Conservation (phyloP, 805 yeast species). For the Nakazawaea ishiwadae region DNA sequence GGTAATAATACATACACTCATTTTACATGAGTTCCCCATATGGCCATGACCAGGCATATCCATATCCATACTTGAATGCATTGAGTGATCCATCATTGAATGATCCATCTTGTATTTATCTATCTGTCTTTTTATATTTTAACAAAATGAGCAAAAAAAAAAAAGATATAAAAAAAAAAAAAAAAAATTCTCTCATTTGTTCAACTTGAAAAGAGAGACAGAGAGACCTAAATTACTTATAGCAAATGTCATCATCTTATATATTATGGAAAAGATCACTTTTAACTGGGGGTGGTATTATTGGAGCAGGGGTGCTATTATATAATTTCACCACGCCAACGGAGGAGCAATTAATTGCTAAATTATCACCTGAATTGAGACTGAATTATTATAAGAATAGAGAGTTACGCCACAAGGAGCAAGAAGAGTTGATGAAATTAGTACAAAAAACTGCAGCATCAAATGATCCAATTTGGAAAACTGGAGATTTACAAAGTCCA, state of each 20-base stretch:
- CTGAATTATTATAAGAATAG: slow-evolving; percentile 66
- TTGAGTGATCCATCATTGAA: slow-evolving; percentile 10
- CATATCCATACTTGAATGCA: slow-evolving; percentile 12
- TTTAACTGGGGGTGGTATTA: slow-evolving; percentile 55
- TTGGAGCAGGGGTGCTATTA: slow-evolving; percentile 68
- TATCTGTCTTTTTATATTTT: background rate
- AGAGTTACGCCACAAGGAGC: slow-evolving; percentile 61
- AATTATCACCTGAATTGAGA: slow-evolving; percentile 78
- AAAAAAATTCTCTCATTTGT: too few species aligned
- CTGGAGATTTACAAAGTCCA: slow-evolving; percentile 66
- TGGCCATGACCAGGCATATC: slow-evolving; percentile 13
- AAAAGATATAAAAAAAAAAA: background rate
- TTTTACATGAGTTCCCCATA: slow-evolving; percentile 11
- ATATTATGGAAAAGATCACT: slow-evolving; percentile 24
- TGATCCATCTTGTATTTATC: too few species aligned
- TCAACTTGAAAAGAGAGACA: too few species aligned
- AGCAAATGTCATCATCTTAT: too few species aligned
- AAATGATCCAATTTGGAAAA: slow-evolving; percentile 78
- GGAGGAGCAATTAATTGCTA: slow-evolving; percentile 70
- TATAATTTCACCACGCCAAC: slow-evolving; percentile 78
- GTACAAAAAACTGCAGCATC: slow-evolving; percentile 60
- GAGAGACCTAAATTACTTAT: too few species aligned
- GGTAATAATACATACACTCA: slow-evolving; percentile 14
- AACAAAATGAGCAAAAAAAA: background rate
- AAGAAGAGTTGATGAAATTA: slow-evolving; percentile 62